Evolutionary conservation across 2,329 filamentous ascomycete species (phyloP).

Genomic region (Penicillium sp.): DNA sequence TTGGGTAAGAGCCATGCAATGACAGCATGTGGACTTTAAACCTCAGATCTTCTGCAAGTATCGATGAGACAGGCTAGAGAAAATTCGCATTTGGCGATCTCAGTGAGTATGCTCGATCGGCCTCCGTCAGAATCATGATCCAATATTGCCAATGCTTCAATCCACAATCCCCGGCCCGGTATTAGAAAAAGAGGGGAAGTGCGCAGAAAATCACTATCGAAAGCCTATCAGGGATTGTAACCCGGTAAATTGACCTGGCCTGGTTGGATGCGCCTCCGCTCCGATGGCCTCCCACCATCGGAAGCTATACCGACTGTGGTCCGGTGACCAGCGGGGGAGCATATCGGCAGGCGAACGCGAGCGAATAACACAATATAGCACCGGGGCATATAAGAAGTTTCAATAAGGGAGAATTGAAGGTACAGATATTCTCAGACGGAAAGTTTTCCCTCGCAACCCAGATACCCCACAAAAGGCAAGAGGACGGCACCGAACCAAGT

Average conservation of each 20-base stretch:
- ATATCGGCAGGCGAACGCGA: constrained; percentile 3
- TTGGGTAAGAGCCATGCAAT: too few species aligned
- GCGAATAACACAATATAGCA: neutral
- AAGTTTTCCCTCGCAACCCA: neutral
- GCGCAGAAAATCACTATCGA: neutral
- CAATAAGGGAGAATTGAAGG: too few species aligned
- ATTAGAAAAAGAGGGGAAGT: neutral
- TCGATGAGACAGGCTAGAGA: too few species aligned
- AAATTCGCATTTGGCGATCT: too few species aligned
- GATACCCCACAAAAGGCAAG: neutral
- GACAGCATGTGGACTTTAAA: too few species aligned
- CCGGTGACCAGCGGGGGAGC: constrained; percentile 9
- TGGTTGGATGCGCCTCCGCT: constrained; percentile 3
- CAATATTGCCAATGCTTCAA: constrained; percentile 1
- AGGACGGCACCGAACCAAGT: neutral
- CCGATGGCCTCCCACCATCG: constrained; percentile 17
- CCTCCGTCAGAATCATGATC: neutral
- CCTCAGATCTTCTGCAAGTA: too few species aligned
- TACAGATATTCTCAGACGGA: neutral
- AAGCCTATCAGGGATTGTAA: neutral
- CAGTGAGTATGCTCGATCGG: neutral
- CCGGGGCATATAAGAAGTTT: neutral
- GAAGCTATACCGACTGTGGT: constrained; percentile 13
- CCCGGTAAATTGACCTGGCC: neutral
- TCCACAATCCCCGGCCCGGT: neutral